Evolutionary conservation across 2,329 filamentous ascomycete species (phyloP).

Genomic region (Colletotrichum liaoningense): DNA sequence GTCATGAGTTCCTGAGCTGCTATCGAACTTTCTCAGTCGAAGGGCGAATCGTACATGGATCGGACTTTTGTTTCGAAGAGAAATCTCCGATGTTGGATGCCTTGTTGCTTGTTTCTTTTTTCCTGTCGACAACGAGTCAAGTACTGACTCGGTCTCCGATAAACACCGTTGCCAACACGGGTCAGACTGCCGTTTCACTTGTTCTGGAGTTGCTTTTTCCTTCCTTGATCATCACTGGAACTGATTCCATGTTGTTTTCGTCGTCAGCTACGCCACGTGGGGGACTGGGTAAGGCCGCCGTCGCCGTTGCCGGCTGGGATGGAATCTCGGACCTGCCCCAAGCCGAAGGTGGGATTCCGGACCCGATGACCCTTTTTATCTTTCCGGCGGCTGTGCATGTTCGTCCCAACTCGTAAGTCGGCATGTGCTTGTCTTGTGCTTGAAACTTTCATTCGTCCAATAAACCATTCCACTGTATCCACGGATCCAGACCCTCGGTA

Average conservation of each 20-base stretch:
- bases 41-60: too few species aligned
- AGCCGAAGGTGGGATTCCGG: not conserved
- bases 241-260: not conserved
- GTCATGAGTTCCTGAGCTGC: too few species aligned
- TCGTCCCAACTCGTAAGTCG: not conserved
- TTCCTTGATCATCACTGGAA: too few species aligned
- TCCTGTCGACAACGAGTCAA: too few species aligned
- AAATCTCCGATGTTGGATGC: too few species aligned
- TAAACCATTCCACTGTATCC: not conserved
- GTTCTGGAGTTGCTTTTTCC: too few species aligned
- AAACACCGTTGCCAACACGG: too few species aligned
- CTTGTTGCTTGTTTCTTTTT: too few species aligned
- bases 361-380: not conserved
- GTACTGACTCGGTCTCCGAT: too few species aligned
- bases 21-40: too few species aligned
- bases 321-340: not conserved
- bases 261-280: not conserved
- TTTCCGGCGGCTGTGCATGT: not conserved
- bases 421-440: not conserved
- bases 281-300: not conserved
- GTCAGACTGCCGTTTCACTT: too few species aligned
- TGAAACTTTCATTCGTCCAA: not conserved
- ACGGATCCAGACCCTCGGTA: not conserved
- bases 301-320: not conserved
- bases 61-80: too few species aligned